Evolutionary conservation across 2,329 filamentous ascomycete species (phyloP).

Genomic region (Colletotrichum phormii): DNA sequence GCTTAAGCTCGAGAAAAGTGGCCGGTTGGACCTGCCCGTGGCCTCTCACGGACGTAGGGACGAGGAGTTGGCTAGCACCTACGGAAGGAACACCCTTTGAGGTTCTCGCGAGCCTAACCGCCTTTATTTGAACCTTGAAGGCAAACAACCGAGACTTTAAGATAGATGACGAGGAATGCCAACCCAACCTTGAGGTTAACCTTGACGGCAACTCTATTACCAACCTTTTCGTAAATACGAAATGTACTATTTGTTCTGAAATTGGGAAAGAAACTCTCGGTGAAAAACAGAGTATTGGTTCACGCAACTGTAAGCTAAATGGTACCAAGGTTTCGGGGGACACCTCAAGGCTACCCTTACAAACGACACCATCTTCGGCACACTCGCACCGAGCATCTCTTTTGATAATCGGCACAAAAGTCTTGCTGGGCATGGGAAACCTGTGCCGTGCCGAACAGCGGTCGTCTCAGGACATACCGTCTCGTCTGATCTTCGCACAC

Average conservation of each 20-base stretch:
- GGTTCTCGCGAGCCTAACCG: neutral
- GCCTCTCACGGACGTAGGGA: neutral
- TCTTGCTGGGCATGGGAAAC: conserved; percentile 2
- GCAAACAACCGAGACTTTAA: neutral
- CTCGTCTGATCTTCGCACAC: conserved; percentile 21
- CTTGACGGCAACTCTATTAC: conserved; percentile 8
- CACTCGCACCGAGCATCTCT: conserved; percentile 17
- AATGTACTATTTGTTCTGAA: too few relatives aligned
- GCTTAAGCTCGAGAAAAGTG: neutral
- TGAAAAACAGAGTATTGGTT: neutral
- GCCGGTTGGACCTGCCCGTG: too few relatives aligned
- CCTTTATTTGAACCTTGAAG: neutral
- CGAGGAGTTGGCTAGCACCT: too few relatives aligned
- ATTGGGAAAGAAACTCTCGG: neutral
- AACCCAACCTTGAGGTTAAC: conserved; percentile 6
- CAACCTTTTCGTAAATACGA: neutral
- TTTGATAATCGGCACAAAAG: neutral
- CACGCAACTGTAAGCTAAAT: neutral
- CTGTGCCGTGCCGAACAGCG: conserved; percentile 32
- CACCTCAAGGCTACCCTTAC: conserved; percentile 16
- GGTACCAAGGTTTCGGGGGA: neutral
- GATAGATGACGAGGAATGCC: conserved; percentile 25
- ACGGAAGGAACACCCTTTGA: neutral
- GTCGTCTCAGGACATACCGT: conserved; percentile 22
- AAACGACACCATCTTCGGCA: conserved; percentile 27